A percentile compares a stretch with the other conserved stretches of the same genome.
Evolutionary conservation across 2,329 filamentous ascomycete species (phyloP).

Genomic region (Proliferodiscus dingleyae): DNA sequence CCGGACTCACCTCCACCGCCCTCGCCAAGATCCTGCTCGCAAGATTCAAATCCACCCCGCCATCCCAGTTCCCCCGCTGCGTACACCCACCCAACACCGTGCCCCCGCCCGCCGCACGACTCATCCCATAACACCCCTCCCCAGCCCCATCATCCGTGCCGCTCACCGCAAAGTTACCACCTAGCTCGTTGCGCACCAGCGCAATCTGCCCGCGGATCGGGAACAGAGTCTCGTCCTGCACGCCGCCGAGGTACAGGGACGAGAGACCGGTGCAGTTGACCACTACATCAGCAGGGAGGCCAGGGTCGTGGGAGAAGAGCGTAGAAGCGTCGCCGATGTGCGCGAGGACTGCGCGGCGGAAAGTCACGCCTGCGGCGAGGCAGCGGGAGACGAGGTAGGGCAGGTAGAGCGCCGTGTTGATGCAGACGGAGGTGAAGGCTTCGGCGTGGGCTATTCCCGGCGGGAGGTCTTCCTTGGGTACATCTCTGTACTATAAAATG

Average conservation of each 20-base stretch:
- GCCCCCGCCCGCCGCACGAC: conserved; percentile 60
- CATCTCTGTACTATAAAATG: background rate
- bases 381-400: conserved; percentile 80
- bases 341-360: conserved; percentile 56
- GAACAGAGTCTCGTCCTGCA: conserved; percentile 66
- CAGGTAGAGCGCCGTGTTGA: conserved; percentile 83
- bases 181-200: conserved; percentile 59
- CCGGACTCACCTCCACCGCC: conserved; percentile 51
- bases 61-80: conserved; percentile 60
- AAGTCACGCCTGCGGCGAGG: conserved; percentile 62
- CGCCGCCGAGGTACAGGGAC: conserved; percentile 72
- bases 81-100: conserved; percentile 64
- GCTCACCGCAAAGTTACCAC: conserved; percentile 53
- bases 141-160: conserved; percentile 61
- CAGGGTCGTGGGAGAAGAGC: conserved; percentile 48
- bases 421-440: conserved; percentile 77
- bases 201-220: conserved; percentile 78
- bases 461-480: conserved; percentile 54
- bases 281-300: conserved; percentile 55
- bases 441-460: conserved; percentile 64
- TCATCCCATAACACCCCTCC: conserved; percentile 64
- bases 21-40: conserved; percentile 65
- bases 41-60: conserved; percentile 56
- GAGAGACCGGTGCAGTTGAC: conserved; percentile 82
- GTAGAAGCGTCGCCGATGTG: conserved; percentile 67